Evolutionary conservation across 345 rosid species (phyloP).

Genomic region (Jatropha curcas): DNA sequence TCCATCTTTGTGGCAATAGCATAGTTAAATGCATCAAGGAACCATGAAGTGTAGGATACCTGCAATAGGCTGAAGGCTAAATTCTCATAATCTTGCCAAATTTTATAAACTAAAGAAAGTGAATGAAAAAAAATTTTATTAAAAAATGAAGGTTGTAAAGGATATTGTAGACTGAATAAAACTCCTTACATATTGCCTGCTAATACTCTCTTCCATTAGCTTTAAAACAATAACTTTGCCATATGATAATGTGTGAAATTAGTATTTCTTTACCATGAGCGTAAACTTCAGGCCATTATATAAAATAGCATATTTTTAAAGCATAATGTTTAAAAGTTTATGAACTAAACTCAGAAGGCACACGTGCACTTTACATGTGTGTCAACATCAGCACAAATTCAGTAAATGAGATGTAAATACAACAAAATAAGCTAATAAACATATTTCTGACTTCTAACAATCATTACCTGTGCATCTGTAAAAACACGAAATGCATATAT

Average conservation of each 20-base stretch:
- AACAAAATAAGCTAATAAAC: constrained; percentile 11
- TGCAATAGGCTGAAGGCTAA: constrained; percentile 89
- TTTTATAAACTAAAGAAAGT: constrained; percentile 16
- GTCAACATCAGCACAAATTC: background rate
- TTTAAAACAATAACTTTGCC: background rate
- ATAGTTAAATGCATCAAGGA: constrained; percentile 97
- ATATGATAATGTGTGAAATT: background rate
- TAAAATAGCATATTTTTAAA: background rate
- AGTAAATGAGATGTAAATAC: background rate
- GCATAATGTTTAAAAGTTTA: background rate
- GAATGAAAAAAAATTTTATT: background rate
- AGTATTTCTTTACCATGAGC: background rate
- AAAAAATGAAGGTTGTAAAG: constrained; percentile 5
- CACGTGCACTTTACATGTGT: background rate
- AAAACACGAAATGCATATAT: constrained; percentile 93
- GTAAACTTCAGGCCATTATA: background rate
- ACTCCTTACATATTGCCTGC: background rate
- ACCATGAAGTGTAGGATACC: constrained; percentile 99
- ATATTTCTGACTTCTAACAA: constrained; percentile 25
- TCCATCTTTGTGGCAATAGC: constrained; percentile 93
- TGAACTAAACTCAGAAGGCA: background rate
- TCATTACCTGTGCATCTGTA: constrained; percentile 98
- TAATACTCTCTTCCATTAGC: background rate
- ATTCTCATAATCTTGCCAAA: constrained; percentile 67
- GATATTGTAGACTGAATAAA: constrained; percentile 1